Conservation (phyloP, 2,329 filamentous ascomycete species). For the Hypoxylon sp. region DNA sequence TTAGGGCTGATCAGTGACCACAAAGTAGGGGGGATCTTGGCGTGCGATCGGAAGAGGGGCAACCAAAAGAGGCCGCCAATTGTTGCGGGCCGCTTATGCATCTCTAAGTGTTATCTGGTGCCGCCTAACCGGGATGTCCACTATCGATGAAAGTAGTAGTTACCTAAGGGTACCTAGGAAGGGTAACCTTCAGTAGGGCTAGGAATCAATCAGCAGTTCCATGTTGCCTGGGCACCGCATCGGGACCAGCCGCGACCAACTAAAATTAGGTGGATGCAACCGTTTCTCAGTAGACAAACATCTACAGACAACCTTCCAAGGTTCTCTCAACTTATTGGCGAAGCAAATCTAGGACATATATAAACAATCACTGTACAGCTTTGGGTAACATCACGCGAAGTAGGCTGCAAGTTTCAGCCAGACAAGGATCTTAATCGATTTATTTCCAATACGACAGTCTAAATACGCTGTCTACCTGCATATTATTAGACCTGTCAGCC, state of each 20-base stretch:
- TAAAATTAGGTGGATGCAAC: neutral
- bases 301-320: too few species aligned
- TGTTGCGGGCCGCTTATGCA: slow-evolving; percentile 10
- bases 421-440: slow-evolving; percentile 28
- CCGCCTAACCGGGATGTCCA: slow-evolving; percentile 10
- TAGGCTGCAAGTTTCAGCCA: slow-evolving; percentile 34
- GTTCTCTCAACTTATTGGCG: neutral
- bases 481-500: slow-evolving; percentile 11
- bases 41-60: slow-evolving; percentile 11
- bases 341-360: neutral
- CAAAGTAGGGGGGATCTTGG: slow-evolving; percentile 9
- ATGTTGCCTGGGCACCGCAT: neutral
- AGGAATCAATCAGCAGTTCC: neutral
- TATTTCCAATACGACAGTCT: slow-evolving; percentile 9
- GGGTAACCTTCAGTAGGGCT: slow-evolving; percentile 1
- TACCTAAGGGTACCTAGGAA: too few species aligned
- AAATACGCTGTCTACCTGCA: slow-evolving; percentile 4
- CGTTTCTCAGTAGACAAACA: neutral
- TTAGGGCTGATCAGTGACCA: slow-evolving; percentile 36
- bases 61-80: slow-evolving; percentile 32
- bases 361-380: neutral
- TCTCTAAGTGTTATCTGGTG: neutral
- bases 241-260: neutral
- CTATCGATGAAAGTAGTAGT: too few species aligned
- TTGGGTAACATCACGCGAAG: slow-evolving; percentile 5